Evolutionary conservation across 352 stramenopile species (phyloP).

Genomic region (Elongisporangium undulatum): DNA sequence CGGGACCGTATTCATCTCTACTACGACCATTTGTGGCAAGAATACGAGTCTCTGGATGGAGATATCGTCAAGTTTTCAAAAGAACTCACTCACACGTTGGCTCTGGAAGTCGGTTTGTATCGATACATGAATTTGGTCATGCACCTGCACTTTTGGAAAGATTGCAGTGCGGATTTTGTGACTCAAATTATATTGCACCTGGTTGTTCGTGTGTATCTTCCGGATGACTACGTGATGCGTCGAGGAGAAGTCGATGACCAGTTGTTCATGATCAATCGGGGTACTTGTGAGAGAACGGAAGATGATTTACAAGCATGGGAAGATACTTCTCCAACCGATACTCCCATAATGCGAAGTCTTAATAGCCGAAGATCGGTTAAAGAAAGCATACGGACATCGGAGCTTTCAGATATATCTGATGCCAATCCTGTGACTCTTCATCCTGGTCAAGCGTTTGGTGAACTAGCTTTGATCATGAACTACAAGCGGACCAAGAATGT

Average conservation of each 20-base stretch:
- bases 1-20: slow-evolving; percentile 35
- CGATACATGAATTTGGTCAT: slow-evolving; percentile 31
- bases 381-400: background rate
- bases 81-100: slow-evolving; percentile 36
- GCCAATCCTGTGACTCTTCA: background rate
- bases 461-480: slow-evolving; percentile 46
- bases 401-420: background rate
- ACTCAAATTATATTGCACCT: slow-evolving; percentile 32
- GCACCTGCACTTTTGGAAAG: slow-evolving; percentile 28
- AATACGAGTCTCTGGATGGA: slow-evolving; percentile 39
- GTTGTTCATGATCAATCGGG: slow-evolving; percentile 41
- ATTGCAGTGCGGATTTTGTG: slow-evolving; percentile 32
- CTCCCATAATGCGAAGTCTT: background rate
- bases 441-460: slow-evolving; percentile 37
- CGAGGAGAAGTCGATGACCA: slow-evolving; percentile 22
- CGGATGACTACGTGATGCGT: slow-evolving; percentile 45
- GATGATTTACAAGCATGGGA: background rate
- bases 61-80: slow-evolving; percentile 24
- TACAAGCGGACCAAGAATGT: slow-evolving; percentile 37
- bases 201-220: slow-evolving; percentile 30
- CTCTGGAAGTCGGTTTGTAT: slow-evolving; percentile 34
- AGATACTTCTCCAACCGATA: background rate
- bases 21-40: slow-evolving; percentile 38
- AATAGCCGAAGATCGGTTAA: background rate
- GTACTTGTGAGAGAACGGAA: slow-evolving; percentile 14